Evolutionary conservation across 176 grass and related monocot species (phyloP), one percentile per base, ranked within the genome.

Genomic region (Luzula sylvatica): DNA sequence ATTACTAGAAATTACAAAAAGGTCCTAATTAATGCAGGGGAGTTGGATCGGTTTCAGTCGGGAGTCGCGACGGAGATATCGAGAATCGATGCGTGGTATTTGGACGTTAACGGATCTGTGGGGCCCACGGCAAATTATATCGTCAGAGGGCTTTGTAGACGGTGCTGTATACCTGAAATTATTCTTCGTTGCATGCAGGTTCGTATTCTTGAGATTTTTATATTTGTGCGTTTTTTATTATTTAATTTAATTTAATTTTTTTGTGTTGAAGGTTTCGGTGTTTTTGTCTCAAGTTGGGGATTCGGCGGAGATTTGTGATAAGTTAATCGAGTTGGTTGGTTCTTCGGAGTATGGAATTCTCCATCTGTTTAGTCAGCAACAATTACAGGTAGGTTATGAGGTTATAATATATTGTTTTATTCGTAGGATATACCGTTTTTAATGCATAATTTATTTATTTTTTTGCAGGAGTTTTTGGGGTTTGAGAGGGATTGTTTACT

Each of bases 101-200:
- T 80, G 27, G 71, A 76, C 55, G 75, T 73, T 18, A 65, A 81
- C 72, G 73, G 75, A 32, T 67, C 73, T 11, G 71, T 74, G 15
- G 65, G 76, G 65, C 62, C 46, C 43, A 72, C 81, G 38, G 90
- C 90, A 67, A 77, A 67, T 44, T 81, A 86, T 65, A 75, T 96
- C 42, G 71, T 89, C 41, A 79, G 71, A 57, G 90, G 90, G 11
- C 81, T 96, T 44, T 86, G 81, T 16, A 77, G 84, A 21, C 74
- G 80, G 48, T 96, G 90, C 67, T 96, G 90, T 56, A 55, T 96
- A 23, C 81, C 90, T 56, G 90, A 96, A 79, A 82, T 76, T 23
- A 79, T 89, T 79, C 74, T 96, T 60, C 81, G 81, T 26, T 86
- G 84, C 61, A 96, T 96, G 90, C 84, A 96, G 90, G 90, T 82